Base-by-base conservation (phyloP, 2,329 filamentous ascomycete genomes). In the Neocucurbitaria cava region DNA sequence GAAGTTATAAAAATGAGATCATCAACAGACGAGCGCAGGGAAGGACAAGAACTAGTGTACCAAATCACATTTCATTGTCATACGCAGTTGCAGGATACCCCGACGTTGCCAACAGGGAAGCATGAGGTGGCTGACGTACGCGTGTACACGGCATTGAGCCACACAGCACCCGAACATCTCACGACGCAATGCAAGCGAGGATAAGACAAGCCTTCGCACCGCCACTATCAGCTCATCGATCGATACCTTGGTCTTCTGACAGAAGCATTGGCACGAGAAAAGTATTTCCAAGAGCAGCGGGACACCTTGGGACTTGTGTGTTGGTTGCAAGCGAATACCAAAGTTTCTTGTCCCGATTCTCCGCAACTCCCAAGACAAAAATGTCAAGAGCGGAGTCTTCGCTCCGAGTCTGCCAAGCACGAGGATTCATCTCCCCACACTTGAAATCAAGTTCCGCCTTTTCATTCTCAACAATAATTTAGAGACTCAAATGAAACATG, bases 201-300 rank as follows among this genome's bases (percentile, higher is more conserved):
- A 31, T n/a, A n/a, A n/a, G n/a, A 15, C 28, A 31, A 31, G 31
- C 31, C 31, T 17, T 35, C 31, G 42, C 49, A 51, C 49, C 33
- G 49, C 49, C 49, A 51, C 49, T n/a, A 30, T 20, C 18, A 17
- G 23, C 26, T 51, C 26, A 15, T 24, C 20, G 10, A 4, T n/a
- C 38, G 5, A 23, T 5, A 24, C 38, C 24, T 24, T 33, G 24
- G 20, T 21, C 40, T 17, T 21, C 45, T 51, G 48, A 51, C 41
- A 41, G 41, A 46, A 28, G 41, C 41, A 33, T 18, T 45, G 49
- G 20, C 21, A 40, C 9, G n/a, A 31, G 20, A 3, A 5, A 28
- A 11, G 24, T 36, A 35, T 21, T 31, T 30, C 41, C 42, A 46
- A 51, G 47, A 49, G 30, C 47, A 49, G 35, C 30, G 39, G n/a